Evolutionary conservation across 768 basidiomycete genomes (phyloP).

Genomic region (Cubamyces lactineus): DNA sequence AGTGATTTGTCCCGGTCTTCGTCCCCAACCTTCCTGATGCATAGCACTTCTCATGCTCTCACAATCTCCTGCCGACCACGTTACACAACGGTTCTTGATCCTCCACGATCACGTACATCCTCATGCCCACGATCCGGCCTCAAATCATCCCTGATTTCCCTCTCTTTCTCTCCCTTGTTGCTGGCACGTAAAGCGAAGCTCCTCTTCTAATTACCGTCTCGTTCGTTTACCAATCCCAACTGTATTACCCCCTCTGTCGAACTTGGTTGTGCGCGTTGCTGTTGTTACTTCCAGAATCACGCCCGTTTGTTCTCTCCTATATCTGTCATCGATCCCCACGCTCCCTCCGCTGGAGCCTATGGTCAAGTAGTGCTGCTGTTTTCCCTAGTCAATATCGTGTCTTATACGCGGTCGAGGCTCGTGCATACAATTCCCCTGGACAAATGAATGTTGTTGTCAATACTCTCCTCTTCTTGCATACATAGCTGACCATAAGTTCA

Average conservation of each 20-base stretch:
- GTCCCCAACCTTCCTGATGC: not conserved
- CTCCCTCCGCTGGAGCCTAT: too few relatives aligned
- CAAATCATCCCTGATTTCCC: not conserved
- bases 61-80: not conserved
- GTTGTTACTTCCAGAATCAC: slow-evolving; percentile 7
- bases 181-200: slow-evolving; percentile 21
- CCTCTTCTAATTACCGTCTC: slow-evolving; percentile 12
- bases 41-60: not conserved
- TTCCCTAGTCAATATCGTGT: not conserved
- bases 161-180: not conserved
- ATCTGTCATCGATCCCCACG: not conserved
- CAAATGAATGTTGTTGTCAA: slow-evolving; percentile 8
- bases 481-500: too few relatives aligned
- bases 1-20: slow-evolving; percentile 46
- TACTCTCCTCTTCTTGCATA: too few relatives aligned
- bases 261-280: slow-evolving; percentile 20
- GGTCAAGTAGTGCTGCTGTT: not conserved
- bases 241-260: slow-evolving; percentile 21
- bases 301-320: not conserved
- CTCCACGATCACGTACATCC: not conserved
- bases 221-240: not conserved
- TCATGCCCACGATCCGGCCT: not conserved
- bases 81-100: not conserved
- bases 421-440: slow-evolving; percentile 5
- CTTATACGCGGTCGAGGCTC: slow-evolving; percentile 1